These are phyloP conservation scores for Collybiopsis luxurians DNA, from an alignment of 768 basidiomycete species.

Conservation along the genomic window DNA sequence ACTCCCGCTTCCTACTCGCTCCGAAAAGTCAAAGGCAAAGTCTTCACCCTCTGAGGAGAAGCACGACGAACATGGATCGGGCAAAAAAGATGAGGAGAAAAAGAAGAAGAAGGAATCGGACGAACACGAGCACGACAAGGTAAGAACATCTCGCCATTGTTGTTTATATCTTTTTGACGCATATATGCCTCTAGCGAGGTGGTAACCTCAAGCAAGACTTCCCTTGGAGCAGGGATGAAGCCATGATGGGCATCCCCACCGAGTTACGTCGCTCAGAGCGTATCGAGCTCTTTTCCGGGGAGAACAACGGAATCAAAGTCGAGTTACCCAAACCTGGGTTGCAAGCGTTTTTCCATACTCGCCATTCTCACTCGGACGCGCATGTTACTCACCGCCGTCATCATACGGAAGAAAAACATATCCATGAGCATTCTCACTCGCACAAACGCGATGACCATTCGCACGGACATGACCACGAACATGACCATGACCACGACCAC, in stretches of 20 bases:
- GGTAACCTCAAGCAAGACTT: too few relatives aligned
- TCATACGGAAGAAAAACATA: not conserved
- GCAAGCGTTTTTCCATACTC: conserved; percentile 6
- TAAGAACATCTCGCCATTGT: not conserved
- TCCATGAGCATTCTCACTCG: not conserved
- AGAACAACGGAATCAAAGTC: not conserved
- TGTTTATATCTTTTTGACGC: not conserved
- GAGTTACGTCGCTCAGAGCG: not conserved
- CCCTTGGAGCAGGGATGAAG: not conserved
- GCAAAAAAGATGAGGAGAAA: not conserved
- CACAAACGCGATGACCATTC: not conserved
- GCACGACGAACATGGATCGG: not conserved
- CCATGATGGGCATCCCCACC: not conserved
- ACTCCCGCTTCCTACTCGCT: conserved; percentile 2
- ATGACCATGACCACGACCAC: conserved; percentile 4
- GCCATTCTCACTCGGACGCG: not conserved
- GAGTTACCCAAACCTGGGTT: not conserved
- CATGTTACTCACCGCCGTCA: not conserved
- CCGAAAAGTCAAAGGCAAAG: not conserved
- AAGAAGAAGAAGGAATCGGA: not conserved
- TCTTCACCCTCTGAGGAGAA: too few relatives aligned
- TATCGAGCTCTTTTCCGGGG: not conserved
- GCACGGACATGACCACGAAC: not conserved
- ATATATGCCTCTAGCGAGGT: too few relatives aligned
- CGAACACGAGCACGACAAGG: not conserved